phyloP scores from a whole-genome alignment of 129 eudicot genomes.

The Solidago caesia region DNA sequence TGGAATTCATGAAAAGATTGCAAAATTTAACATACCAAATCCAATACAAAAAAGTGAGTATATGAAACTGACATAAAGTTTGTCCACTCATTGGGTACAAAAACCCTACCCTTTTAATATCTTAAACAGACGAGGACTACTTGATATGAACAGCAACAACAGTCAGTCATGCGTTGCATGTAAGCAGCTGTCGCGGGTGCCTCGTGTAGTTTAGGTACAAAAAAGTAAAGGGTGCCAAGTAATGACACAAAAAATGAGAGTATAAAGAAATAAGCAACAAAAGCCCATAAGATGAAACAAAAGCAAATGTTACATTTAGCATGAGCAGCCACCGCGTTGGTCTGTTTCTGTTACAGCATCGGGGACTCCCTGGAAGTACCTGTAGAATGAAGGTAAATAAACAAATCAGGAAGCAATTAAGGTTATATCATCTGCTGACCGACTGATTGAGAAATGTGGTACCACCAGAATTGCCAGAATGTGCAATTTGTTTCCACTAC shows the following conservation, averaged over 20 bases:
- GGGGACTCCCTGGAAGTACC: slow-evolving; percentile 31
- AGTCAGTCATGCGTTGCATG: slow-evolving; percentile 3
- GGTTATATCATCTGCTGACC: background rate
- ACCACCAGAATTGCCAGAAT: background rate
- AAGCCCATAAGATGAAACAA: slow-evolving; percentile 7
- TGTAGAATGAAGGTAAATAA: slow-evolving; percentile 1
- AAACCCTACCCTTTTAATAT: slow-evolving; percentile 8
- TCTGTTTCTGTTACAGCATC: slow-evolving; percentile 29
- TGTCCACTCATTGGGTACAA: background rate
- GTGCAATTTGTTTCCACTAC: background rate
- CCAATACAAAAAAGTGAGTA: background rate
- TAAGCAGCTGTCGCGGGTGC: background rate
- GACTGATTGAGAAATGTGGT: background rate
- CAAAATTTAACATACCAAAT: background rate
- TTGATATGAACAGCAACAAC: slow-evolving; percentile 5
- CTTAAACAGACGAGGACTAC: slow-evolving; percentile 7
- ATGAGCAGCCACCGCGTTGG: slow-evolving; percentile 32
- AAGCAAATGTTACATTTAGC: slow-evolving; percentile 20
- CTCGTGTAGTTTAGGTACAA: slow-evolving; percentile 23
- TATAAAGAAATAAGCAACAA: slow-evolving; percentile 8
- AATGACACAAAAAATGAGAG: background rate
- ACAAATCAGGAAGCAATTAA: background rate
- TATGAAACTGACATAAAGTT: background rate
- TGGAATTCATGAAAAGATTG: background rate
- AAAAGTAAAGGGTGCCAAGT: background rate